Base-by-base conservation (phyloP, 1,139 yeast species). In the Lodderomyces metapsilosis region DNA sequence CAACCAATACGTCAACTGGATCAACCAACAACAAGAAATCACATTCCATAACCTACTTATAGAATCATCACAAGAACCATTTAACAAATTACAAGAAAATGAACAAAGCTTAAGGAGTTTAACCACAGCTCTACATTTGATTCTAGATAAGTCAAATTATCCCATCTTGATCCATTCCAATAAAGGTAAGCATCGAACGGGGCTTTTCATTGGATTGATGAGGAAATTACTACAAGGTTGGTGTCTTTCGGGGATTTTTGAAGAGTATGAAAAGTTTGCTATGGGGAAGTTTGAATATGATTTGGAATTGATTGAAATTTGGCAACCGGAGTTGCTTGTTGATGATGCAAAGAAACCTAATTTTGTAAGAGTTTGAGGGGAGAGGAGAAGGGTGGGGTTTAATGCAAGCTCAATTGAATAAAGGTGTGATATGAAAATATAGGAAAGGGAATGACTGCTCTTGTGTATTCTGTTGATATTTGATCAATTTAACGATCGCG, bases 101-200 rank as follows among this genome's bases (percentile, higher is more conserved):
- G 54, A 56, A 17, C 69, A 63, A 44, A 62, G 74, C 2, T 66
- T 67, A 42, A 68, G 66, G 7, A 78, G 84, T 6, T 71, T 88
- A 44, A 70, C 78, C 15, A 61, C 68, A 20, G 88, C 95, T 0
- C 66, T 91, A 40, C 74, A 78, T 46, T 58, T 87, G 34, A 71
- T 88, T 45, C 61, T 85, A 36, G 84, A 88, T 56, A 71, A 75
- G 41, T 77, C 82, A 21, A 88, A 89, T 59, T 86, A 85, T 57
- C 98, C 98, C 1, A 80, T 91, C 25, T 69, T 92, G 45, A 78
- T 92, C 12, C 98, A 92, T 60, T 88, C 96, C 3, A 88, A 91
- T 59, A 92, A 92, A 64, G 98, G 98, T 7, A 91, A 92, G 59
- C 98, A 92, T 58, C 66, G 98, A 38, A 91, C 88, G 1, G 98